Evolutionary conservation across 805 yeast genomes (phyloP), one percentile per base, ranked within the genome.

Genomic region (Citeromyces nyonsensis): DNA sequence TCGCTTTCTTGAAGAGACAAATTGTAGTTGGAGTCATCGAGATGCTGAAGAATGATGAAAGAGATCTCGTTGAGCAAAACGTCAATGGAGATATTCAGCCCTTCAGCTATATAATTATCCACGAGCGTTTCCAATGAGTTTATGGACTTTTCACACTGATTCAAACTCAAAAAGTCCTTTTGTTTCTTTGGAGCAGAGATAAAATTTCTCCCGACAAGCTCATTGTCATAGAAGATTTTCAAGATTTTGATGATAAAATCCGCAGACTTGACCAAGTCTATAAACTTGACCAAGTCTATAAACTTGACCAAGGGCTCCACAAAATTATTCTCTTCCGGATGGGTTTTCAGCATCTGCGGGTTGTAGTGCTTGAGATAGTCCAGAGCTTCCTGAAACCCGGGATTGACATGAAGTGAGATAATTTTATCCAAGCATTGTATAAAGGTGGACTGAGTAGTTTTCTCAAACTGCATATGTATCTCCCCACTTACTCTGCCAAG

Each of bases 181-280:
- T 77, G 80, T 35, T 73, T 69, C 42, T 76, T 73, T 4, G 44
- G 40, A 18, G 47, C 49, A 11, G 35, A 35, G 10, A 34, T 33
- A 14, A 83, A 63, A 29, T 61, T 57, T 26, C 66, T 61, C 20
- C 50, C 58, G 33, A 73, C 49, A 41, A 88, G 63, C 48, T 88
- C 97, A 48, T 82, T 86, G 43, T 80, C 79, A 54, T 84, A 88
- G 43, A 91, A 91, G 5, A 84, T 82, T 33, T 81, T 85, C 29
- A 86, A 57, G 93, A 88, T 83, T 49, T 88, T 96, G 44, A 84
- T 77, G 14, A 91, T 82, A 36, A 88, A 59, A 51, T 88, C 98
- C 4, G 95, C 96, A 37, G 83, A 75, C 43, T 86, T 91, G 25
- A 91, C 91, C 35, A 91, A 63, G 48, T 88, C 96, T 11, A 93